Percentiles rank a stretch among this genome's conserved stretches.
Evolutionary conservation across 495 filamentous ascomycete genomes (phyloP).

Genomic region (Baudoinia panamericana): DNA sequence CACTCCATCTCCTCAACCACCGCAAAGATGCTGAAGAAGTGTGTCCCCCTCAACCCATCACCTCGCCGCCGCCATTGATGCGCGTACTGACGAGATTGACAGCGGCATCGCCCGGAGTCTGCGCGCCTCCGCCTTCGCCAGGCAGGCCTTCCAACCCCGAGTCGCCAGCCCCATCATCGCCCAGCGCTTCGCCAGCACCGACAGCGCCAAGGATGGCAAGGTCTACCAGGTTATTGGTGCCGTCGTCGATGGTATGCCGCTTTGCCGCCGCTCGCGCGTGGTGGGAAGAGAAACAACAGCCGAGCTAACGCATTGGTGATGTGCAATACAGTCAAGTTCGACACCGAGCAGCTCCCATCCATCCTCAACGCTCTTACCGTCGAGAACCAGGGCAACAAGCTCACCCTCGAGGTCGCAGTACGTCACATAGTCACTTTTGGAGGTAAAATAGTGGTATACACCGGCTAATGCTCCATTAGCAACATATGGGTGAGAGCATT

Average conservation of each 20-base stretch:
- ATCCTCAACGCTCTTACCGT: conserved; percentile 96
- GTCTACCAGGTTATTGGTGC: conserved; percentile 49
- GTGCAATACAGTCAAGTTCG: conserved; percentile 67
- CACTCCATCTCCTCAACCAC: neutral
- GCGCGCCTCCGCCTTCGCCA: conserved; percentile 19
- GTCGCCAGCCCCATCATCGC: conserved; percentile 25
- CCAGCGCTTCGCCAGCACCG: conserved; percentile 28
- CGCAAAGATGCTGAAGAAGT: conserved; percentile 21
- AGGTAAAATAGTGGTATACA: neutral
- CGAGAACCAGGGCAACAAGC: conserved; percentile 82
- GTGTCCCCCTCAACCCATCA: neutral
- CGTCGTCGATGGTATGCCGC: conserved; percentile 56
- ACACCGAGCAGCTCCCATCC: conserved; percentile 80
- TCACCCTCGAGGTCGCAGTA: conserved; percentile 94
- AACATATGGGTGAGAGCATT: conserved; percentile 99
- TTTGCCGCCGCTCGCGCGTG: conserved; percentile 16
- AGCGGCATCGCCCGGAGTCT: conserved; percentile 30
- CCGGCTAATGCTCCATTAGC: conserved; percentile 37
- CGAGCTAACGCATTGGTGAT: conserved; percentile 39
- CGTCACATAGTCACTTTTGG: conserved; percentile 24
- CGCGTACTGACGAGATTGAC: conserved; percentile 9
- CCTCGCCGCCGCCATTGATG: conserved; percentile 8
- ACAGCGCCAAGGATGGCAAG: conserved; percentile 28
- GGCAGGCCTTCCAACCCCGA: conserved; percentile 28
- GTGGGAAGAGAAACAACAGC: conserved; percentile 11